phyloP scores from a whole-genome alignment of 306 rosid genomes.

The Sophora flavescens region DNA sequence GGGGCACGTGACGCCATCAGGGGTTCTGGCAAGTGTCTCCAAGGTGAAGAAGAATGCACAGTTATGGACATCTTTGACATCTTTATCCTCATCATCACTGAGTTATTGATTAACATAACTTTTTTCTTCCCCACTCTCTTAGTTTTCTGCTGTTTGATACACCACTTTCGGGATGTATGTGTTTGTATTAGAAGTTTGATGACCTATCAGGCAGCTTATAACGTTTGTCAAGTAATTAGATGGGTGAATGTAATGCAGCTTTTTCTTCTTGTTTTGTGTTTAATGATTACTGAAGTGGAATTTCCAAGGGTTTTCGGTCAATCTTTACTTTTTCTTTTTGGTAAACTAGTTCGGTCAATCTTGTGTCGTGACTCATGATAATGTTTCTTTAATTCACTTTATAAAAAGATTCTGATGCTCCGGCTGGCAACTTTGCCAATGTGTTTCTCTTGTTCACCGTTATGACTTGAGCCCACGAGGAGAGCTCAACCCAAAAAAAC shows the following conservation, averaged over 20 bases:
- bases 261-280: slow-evolving; percentile 24
- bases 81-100: slow-evolving; percentile 45
- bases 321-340: too few relatives aligned
- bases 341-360: neutral
- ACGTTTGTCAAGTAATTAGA: slow-evolving; percentile 1
- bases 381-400: neutral
- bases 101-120: neutral
- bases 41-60: slow-evolving; percentile 81
- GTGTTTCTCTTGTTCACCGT: slow-evolving; percentile 27
- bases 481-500: too few relatives aligned
- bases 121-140: neutral
- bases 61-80: slow-evolving; percentile 65
- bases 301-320: neutral
- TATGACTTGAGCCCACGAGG: too few relatives aligned
- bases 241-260: slow-evolving; percentile 6
- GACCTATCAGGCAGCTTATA: neutral
- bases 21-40: slow-evolving; percentile 71
- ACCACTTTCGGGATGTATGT: neutral
- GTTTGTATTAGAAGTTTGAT: slow-evolving; percentile 30
- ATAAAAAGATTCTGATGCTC: slow-evolving; percentile 11
- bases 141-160: neutral
- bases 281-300: slow-evolving; percentile 24
- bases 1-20: slow-evolving; percentile 68
- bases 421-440: neutral
- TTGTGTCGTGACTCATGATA: neutral